Conservation (phyloP, 768 basidiomycete genomes). For the Suillus subluteus region DNA sequence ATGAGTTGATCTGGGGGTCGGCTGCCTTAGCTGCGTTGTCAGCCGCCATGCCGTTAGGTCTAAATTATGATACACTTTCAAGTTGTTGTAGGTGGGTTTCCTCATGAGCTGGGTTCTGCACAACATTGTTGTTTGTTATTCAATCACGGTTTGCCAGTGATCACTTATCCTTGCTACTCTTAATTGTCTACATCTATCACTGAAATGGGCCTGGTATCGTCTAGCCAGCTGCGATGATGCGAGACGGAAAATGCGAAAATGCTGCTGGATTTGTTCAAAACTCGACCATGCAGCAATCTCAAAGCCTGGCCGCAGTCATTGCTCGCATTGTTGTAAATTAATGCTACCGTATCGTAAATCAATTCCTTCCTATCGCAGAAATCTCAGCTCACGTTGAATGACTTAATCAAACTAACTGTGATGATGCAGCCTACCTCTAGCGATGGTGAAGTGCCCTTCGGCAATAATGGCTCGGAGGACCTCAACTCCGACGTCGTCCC, state of each 20-base stretch:
- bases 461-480: too few species aligned
- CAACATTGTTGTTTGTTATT: neutral
- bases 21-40: constrained; percentile 10
- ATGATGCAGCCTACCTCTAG: too few species aligned
- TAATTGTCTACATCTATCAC: neutral
- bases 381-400: too few species aligned
- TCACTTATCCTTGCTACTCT: neutral
- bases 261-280: constrained; percentile 1
- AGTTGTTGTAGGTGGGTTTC: neutral
- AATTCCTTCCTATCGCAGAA: too few species aligned
- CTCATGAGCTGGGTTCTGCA: neutral
- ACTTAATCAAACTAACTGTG: too few species aligned
- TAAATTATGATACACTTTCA: neutral
- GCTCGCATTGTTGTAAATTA: too few species aligned
- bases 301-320: too few species aligned
- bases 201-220: neutral
- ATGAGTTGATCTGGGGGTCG: constrained; percentile 1
- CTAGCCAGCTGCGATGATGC: neutral
- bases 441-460: too few species aligned
- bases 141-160: neutral
- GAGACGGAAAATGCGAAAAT: neutral
- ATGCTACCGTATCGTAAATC: too few species aligned
- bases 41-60: constrained; percentile 9
- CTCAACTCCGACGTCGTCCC: too few species aligned
- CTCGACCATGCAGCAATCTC: neutral